Base-by-base conservation (phyloP, 495 filamentous ascomycete species). In the Neohortaea acidophila region DNA sequence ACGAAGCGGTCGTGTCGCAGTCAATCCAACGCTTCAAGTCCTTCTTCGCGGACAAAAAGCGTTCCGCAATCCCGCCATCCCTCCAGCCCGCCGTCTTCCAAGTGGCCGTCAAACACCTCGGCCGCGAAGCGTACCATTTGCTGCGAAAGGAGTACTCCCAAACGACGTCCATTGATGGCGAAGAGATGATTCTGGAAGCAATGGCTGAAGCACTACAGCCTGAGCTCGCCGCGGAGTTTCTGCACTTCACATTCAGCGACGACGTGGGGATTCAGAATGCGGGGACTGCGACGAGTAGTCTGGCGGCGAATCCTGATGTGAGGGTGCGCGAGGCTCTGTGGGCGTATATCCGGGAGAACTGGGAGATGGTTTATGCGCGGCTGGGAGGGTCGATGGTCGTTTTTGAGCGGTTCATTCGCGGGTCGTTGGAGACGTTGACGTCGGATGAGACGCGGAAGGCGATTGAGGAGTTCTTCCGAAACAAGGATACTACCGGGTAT, bases 161-260 rank as follows among this genome's bases (percentile, higher is more conserved):
- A 19, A 91, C 84, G 0, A 77, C 77, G 21, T 77, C 84, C 7
- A 73, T 94, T 21, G 89, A 94, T 51, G 84, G 83, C 41, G 85
- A 82, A 58, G 86, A 96, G 51, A 80, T 87, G 36, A 75, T 73
- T 48, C 68, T 97, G 8, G 59, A 69, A 29, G 69, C 79, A 3
- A 68, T 96, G 38, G 84, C 84, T 29, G 76, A 80, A 33, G 74
- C 77, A 14, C 74, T 75, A 40, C 69, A 80, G 29, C 56, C 68
- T 2, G 70, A 71, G 6, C 61, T 94, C 30, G 72, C 84, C 36
- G 60, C 72, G 14, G 65, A 77, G 15, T 79, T 78, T 49, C 62
- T 93, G 39, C 63, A 81, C 20, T 83, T 86, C 48, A 75, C 85
- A 52, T 79, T 94, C n/a, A n/a, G n/a, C 59, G 74, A 76, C 59